These are phyloP conservation scores for Pseudisothecium myosuroides DNA, from an alignment of 225 moss, liverwort and hornwort genomes.

Conservation along the genomic window DNA sequence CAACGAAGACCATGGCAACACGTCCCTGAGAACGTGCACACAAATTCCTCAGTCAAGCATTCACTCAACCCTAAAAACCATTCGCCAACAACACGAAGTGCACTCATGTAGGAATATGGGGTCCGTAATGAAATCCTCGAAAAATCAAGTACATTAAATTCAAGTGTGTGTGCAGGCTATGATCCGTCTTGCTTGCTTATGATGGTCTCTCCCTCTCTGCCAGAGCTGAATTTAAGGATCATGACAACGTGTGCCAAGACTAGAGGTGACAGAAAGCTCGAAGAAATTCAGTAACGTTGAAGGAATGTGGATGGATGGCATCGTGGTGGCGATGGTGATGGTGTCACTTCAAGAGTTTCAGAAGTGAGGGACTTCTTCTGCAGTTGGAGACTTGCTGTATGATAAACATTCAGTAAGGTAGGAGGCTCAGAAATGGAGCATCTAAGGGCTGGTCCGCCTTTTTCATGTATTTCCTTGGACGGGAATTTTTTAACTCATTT, in stretches of 20 bases:
- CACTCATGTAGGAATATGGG: not conserved
- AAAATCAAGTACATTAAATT: not conserved
- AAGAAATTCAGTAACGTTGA: not conserved
- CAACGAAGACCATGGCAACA: too few relatives aligned
- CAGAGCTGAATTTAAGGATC: not conserved
- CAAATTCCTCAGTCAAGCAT: not conserved
- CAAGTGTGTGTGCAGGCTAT: not conserved
- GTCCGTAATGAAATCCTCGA: not conserved
- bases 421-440: too few relatives aligned
- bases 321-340: too few relatives aligned
- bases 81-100: too few relatives aligned
- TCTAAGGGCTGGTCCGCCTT: too few relatives aligned
- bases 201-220: not conserved
- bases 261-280: not conserved
- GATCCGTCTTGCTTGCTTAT: not conserved
- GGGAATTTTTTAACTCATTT: too few relatives aligned
- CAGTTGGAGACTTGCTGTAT: not conserved
- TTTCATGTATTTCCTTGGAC: too few relatives aligned
- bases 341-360: too few relatives aligned
- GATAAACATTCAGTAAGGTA: too few relatives aligned
- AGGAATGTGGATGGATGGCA: too few relatives aligned
- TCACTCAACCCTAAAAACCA: not conserved
- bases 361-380: not conserved
- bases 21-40: not conserved
- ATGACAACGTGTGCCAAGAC: not conserved